Conservation (phyloP, 345 rosid species). For the Corymbia maculata region DNA sequence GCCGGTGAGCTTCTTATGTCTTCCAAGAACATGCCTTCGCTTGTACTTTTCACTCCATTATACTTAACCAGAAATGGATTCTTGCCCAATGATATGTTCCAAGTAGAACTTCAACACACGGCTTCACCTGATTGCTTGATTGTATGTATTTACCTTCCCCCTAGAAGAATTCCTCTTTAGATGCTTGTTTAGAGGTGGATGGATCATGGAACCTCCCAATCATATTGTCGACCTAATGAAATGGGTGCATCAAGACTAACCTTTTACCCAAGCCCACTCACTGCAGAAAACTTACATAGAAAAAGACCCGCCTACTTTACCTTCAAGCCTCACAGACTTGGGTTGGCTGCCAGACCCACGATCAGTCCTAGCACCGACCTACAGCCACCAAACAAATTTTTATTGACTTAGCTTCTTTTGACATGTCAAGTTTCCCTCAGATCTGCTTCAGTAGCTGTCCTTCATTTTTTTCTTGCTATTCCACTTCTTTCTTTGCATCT, state of each 20-base stretch:
- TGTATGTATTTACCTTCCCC: neutral
- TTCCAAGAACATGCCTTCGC: neutral
- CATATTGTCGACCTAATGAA: neutral
- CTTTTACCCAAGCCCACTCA: neutral
- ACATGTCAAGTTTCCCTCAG: neutral
- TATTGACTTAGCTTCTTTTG: neutral
- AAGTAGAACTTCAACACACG: neutral
- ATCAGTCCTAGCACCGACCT: neutral
- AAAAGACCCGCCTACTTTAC: neutral
- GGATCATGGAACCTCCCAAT: neutral
- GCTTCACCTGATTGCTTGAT: neutral
- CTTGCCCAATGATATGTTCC: neutral
- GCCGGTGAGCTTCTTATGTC: neutral
- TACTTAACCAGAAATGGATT: neutral
- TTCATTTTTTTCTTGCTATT: neutral
- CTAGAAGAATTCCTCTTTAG: neutral
- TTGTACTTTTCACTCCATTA: neutral
- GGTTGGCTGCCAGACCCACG: neutral
- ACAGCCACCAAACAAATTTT: neutral
- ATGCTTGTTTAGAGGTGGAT: neutral
- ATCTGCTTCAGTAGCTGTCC: neutral
- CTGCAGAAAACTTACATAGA: neutral
- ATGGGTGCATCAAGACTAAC: neutral
- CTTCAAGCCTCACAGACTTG: neutral
- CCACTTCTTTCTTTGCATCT: neutral